Conservation (phyloP, 2,329 filamentous ascomycete species). For the Leptoxyphium fumago region DNA sequence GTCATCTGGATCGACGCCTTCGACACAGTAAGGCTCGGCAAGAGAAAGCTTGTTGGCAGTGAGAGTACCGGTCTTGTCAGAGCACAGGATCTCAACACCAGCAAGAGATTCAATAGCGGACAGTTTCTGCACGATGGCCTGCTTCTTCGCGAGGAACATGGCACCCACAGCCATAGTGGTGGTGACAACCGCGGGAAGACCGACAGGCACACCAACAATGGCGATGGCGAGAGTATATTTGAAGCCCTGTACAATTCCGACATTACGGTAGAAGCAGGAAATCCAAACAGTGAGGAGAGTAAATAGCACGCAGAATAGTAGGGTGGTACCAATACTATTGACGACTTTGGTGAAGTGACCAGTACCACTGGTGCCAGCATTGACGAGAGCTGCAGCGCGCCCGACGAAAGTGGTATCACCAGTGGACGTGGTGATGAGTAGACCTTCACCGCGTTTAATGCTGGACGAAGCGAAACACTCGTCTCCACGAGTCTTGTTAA, state of each 20-base stretch:
- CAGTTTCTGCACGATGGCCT: constrained; percentile 67
- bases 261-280: constrained; percentile 75
- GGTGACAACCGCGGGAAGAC: constrained; percentile 65
- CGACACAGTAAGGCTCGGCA: constrained; percentile 61
- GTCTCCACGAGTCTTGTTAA: constrained; percentile 75
- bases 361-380: constrained; percentile 49
- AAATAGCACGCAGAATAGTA: constrained; percentile 43
- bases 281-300: constrained; percentile 76
- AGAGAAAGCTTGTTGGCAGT: constrained; percentile 63
- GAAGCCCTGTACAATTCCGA: constrained; percentile 59
- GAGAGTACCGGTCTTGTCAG: constrained; percentile 68
- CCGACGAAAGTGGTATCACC: constrained; percentile 86
- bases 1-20: constrained; percentile 67
- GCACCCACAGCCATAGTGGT: constrained; percentile 65
- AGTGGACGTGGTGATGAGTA: constrained; percentile 67
- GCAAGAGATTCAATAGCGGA: constrained; percentile 64
- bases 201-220: constrained; percentile 66
- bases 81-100: constrained; percentile 66
- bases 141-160: constrained; percentile 61
- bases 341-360: constrained; percentile 88
- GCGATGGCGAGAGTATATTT: constrained; percentile 55
- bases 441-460: constrained; percentile 81
- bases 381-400: constrained; percentile 59
- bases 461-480: constrained; percentile 58
- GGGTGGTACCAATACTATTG: constrained; percentile 69